Base-by-base conservation (phyloP, 768 basidiomycete species). In the Rhizopogon sp. region DNA sequence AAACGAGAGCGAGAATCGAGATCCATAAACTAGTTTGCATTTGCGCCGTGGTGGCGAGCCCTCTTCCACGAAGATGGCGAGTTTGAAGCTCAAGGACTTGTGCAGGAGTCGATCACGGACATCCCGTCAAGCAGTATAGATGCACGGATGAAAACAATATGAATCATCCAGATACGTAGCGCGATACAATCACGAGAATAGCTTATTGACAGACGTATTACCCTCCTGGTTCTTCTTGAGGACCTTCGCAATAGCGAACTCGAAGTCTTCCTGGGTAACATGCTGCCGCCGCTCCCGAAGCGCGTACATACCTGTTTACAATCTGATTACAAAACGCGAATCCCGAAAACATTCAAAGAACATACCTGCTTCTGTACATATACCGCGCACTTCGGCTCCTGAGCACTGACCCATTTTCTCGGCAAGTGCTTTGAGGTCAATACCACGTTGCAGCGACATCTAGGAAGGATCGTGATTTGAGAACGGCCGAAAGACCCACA, bases 321-420 rank as follows among this genome's bases (percentile, higher is more conserved):
- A 25, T 41, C 16, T 40, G 10, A 54, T 49, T 44, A 33, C 22
- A 43, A 40, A 60, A 42, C 11, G 2, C 28, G 40, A 43, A 40
- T 46, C 10, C 17, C 39, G 17, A 13, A 37, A 11, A 50, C 25
- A 57, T 9, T 9, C 10, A 29, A 10, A 25, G 39, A 40, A 71
- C 84, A 56, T 54, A 85, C 91, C 91, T n/a, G 93, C 94, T 76
- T 96, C 93, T 0, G 95, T 96, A 68, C 93, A 96, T 62, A 97
- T 97, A 72, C 94, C 96, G 14, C 96, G 82, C 14, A 98, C 96
- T 70, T 99, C 96, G 1, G 96, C 96, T 61, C 96, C 96, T 1
- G 93, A 96, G 68, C 96, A 98, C 66, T 97, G 93, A 0, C 96
- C 96, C 96, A 98, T 99, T 80, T 99, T 98, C 70, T 98, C 96